phyloP scores from a whole-genome alignment of 768 basidiomycete genomes.

The Scleroderma citrinum region DNA sequence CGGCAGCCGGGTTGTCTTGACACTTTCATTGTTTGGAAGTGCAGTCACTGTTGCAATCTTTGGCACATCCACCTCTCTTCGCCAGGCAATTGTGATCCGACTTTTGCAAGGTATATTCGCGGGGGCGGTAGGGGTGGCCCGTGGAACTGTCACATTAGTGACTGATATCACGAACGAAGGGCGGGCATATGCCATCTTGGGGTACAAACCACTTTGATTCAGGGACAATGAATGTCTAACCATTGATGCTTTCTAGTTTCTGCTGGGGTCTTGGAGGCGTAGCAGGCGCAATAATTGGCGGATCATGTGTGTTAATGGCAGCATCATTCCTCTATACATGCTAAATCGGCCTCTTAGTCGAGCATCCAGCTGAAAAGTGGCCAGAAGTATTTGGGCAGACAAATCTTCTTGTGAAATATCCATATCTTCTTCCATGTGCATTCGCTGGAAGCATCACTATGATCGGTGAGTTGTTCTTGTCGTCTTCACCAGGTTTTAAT shows the following conservation, averaged over 20 bases:
- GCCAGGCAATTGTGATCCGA: constrained; percentile 81
- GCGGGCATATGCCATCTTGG: constrained; percentile 89
- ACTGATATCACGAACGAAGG: constrained; percentile 93
- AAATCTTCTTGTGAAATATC: constrained; percentile 69
- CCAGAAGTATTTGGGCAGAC: constrained; percentile 63
- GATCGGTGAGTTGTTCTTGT: constrained; percentile 40
- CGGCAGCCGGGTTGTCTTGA: constrained; percentile 78
- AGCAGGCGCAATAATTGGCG: constrained; percentile 80
- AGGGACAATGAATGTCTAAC: background rate
- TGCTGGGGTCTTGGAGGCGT: constrained; percentile 98
- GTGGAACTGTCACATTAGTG: constrained; percentile 79
- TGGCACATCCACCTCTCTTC: constrained; percentile 67
- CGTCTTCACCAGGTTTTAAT: background rate
- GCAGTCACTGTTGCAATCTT: constrained; percentile 73
- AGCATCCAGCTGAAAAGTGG: constrained; percentile 83
- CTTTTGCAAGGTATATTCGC: constrained; percentile 89
- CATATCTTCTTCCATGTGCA: constrained; percentile 85
- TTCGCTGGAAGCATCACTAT: constrained; percentile 75
- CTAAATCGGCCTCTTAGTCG: constrained; percentile 44
- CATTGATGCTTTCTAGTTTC: constrained; percentile 45
- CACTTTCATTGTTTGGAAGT: constrained; percentile 80
- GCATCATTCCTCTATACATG: background rate
- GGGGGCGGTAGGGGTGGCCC: constrained; percentile 91
- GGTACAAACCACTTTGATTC: constrained; percentile 34
- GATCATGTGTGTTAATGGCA: constrained; percentile 51